Percentiles rank a stretch among this genome's conserved stretches.
These are phyloP conservation scores for Arthrinium phaeospermum DNA, from an alignment of 2,329 filamentous ascomycete genomes.

Conservation along the genomic window DNA sequence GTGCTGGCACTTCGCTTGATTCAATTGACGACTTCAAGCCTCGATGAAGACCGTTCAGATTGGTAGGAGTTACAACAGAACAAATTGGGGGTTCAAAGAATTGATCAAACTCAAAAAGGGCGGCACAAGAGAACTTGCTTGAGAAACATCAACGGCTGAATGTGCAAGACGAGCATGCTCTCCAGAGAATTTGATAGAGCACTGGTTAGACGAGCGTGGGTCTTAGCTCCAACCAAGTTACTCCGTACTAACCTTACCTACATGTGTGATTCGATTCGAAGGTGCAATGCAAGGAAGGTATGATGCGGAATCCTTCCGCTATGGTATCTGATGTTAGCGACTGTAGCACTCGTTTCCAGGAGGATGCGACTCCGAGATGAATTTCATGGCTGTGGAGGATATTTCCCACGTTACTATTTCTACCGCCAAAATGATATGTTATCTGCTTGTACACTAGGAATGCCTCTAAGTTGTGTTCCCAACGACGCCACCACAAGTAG, in stretches of 20 bases:
- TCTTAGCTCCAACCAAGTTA: not conserved
- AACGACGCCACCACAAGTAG: not conserved
- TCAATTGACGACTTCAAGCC: not conserved
- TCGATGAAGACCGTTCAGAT: not conserved
- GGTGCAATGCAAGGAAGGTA: not conserved
- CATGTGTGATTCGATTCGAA: too few relatives aligned
- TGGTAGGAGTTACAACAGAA: not conserved
- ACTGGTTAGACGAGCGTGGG: not conserved
- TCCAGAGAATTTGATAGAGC: not conserved
- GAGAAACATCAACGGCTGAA: not conserved
- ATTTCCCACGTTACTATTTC: not conserved
- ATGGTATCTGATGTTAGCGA: not conserved
- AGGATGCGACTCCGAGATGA: not conserved
- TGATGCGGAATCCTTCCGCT: conserved; percentile 5
- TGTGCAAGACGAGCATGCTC: not conserved
- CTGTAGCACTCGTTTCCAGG: not conserved
- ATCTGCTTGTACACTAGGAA: not conserved
- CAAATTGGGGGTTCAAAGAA: not conserved
- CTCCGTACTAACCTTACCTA: too few relatives aligned
- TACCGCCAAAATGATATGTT: not conserved
- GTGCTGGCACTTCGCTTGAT: not conserved
- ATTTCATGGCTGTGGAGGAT: not conserved
- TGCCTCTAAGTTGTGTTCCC: not conserved
- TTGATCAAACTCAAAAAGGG: not conserved
- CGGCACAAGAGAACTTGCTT: not conserved